Evolutionary conservation across 805 yeast genomes (phyloP).

Genomic region (Wickerhamiella brachini): DNA sequence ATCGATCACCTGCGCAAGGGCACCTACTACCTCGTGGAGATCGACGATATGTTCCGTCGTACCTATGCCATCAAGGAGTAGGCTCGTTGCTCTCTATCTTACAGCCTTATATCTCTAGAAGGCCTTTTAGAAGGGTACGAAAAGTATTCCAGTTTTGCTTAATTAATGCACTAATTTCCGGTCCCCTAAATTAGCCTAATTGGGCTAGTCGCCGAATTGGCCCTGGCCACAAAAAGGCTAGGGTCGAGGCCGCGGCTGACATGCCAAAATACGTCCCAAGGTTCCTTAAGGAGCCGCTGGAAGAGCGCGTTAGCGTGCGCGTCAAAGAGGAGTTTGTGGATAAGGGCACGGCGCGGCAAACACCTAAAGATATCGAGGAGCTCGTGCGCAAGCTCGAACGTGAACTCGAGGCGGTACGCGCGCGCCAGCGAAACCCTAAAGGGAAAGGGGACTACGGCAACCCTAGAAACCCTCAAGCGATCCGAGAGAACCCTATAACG

Average conservation of each 20-base stretch:
- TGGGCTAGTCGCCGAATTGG: too few relatives aligned
- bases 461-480: too few relatives aligned
- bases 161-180: too few relatives aligned
- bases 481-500: too few relatives aligned
- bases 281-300: not conserved
- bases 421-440: too few relatives aligned
- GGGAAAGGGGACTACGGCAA: too few relatives aligned
- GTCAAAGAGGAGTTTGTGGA: too few relatives aligned
- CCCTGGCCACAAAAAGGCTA: not conserved
- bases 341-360: too few relatives aligned
- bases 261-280: not conserved
- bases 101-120: not conserved
- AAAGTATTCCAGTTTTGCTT: not conserved
- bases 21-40: conserved; percentile 65
- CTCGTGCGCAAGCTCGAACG: too few relatives aligned
- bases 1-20: conserved; percentile 60
- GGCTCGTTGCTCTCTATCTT: not conserved
- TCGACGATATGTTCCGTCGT: conserved; percentile 87
- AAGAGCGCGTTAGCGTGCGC: not conserved
- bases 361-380: too few relatives aligned
- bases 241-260: not conserved
- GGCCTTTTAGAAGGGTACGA: not conserved
- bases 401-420: too few relatives aligned
- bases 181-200: too few relatives aligned
- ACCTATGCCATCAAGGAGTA: conserved; percentile 37